Evolutionary conservation across 1,139 yeast species (phyloP), one percentile per base, ranked within the genome.

Genomic region (Pichia terricola): DNA sequence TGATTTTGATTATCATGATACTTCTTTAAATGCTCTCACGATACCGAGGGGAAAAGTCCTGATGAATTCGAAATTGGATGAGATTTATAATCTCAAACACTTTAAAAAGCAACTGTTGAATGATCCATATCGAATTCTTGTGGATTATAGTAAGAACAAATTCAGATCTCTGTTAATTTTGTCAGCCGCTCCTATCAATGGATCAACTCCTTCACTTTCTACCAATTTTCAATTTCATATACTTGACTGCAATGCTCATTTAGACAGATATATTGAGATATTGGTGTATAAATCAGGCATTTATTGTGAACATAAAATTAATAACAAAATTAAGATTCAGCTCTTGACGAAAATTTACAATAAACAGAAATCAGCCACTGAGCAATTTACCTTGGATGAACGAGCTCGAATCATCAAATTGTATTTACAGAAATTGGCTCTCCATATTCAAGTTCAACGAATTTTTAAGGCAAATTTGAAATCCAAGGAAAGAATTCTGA

Each of bases 121-220:
- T 28, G 84, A 80, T 58, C 79, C 77, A 46, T 77, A 79, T 55
- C 66, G 86, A 34, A 75, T 81, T 26, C 64, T 79, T 45, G 70
- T 78, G 31, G 88, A 81, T 57, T 81, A 77, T 70, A 59, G 67
- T 38, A 79, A 79, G 56, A 81, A 81, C 63, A 75, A 77, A 59
- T 81, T 79, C 56, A 65, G 89, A 41, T 66, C 83, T 2, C 58
- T 72, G 54, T 72, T 83, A 53, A 68, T 81, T 5, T 59, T 81
- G 31, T 63, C 77, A 5, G 76, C 65, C 27, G 50, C 50, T 4
- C 83, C 86, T 5, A 56, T 49, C 30, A 44, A 37, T n/a, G 60
- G 51, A 49, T 64, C 43, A 27, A 7, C 11, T 7, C 35, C 35
- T 11, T 11, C 25, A 6, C 11, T 34, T 10, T 8, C 32, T 8